Base-by-base conservation (phyloP, 768 basidiomycete species). In the Pseudohyphozyma bogoriensis region DNA sequence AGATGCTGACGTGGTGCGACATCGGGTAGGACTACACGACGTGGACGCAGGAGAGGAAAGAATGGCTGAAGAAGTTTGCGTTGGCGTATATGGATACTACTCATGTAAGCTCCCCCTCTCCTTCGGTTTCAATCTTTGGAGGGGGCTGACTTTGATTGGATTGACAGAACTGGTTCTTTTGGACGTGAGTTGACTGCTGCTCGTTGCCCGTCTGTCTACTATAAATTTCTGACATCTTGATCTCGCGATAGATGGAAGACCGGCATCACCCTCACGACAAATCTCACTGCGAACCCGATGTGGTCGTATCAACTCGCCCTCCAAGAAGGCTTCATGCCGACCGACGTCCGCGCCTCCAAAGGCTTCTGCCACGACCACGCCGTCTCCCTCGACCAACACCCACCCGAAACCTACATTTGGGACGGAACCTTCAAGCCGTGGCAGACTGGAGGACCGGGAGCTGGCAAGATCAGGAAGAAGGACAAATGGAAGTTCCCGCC, bases 221-320 rank as follows among this genome's bases (percentile, higher is more conserved):
- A 24, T 5, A n/a, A 15, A 12, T n/a, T 16, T 42, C 51, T 50
- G 37, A 49, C 35, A 9, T 6, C 1, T 11, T 22, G 20, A 2
- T 20, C 31, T 22, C 32, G n/a, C 5, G 46, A 13, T 55, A 59
- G 56, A 11, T 64, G 62, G 62, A 60, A 61, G 32, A 63, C 66
- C 0, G 22, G 35, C 18, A 54, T 46, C 44, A 62, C 57, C n/a
- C 49, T 49, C 44, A n/a, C 33, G 37, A 36, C 56, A 1, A n/a
- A 36, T 35, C 58, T 49, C 46, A 20, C 36, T 7, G 51, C 59
- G 7, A 66, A 66, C 51, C 59, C 65, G 6, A 40, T 85, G 49
- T 99, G 93, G 93, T 89, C 89, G 26, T 97, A 97, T 76, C 80
- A 84, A 70, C 85, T 95, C 49, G 93, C 93, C 39, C 79, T 92